phyloP scores from a whole-genome alignment of 495 filamentous ascomycete species.

The Glutinoglossum americanum region DNA sequence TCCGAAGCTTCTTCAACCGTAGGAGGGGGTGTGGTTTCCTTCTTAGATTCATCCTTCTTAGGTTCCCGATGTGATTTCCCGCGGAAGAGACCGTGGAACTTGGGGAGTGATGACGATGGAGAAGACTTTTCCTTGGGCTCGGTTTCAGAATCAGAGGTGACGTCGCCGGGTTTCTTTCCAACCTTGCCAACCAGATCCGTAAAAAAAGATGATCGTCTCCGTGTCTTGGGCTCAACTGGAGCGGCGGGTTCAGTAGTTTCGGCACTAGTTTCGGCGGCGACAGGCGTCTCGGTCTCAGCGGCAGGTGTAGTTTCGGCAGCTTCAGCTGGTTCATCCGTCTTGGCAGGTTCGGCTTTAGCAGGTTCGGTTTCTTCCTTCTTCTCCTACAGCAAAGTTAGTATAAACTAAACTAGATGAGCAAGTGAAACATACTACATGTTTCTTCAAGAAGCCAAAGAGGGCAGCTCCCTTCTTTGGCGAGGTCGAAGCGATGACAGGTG shows the following conservation, averaged over 20 bases:
- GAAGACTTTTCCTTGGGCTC: conserved; percentile 26
- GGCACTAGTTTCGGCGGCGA: conserved; percentile 16
- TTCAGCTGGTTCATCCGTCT: conserved; percentile 9
- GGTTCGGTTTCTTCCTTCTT: conserved; percentile 19
- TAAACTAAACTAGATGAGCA: not conserved
- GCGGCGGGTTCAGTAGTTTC: conserved; percentile 5
- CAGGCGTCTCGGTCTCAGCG: conserved; percentile 11
- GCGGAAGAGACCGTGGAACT: conserved; percentile 34
- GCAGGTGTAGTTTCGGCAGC: conserved; percentile 10
- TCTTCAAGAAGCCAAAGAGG: conserved; percentile 4
- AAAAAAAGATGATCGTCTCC: conserved; percentile 36
- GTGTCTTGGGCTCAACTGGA: conserved; percentile 21
- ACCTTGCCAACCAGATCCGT: conserved; percentile 27
- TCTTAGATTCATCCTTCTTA: conserved; percentile 16
- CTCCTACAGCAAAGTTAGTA: conserved; percentile 1
- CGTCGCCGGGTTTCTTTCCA: conserved; percentile 25
- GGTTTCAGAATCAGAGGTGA: conserved; percentile 27
- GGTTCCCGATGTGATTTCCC: conserved; percentile 11
- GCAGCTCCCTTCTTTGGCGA: conserved; percentile 2
- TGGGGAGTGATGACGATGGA: conserved; percentile 7
- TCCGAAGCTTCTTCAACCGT: conserved; percentile 17
- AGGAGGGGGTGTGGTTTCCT: conserved; percentile 16
- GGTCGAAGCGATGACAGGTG: conserved; percentile 2
- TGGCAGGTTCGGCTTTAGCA: no score
- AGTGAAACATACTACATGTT: not conserved